Conservation (phyloP, 345 rosid species). For the Aquilaria sinensis region DNA sequence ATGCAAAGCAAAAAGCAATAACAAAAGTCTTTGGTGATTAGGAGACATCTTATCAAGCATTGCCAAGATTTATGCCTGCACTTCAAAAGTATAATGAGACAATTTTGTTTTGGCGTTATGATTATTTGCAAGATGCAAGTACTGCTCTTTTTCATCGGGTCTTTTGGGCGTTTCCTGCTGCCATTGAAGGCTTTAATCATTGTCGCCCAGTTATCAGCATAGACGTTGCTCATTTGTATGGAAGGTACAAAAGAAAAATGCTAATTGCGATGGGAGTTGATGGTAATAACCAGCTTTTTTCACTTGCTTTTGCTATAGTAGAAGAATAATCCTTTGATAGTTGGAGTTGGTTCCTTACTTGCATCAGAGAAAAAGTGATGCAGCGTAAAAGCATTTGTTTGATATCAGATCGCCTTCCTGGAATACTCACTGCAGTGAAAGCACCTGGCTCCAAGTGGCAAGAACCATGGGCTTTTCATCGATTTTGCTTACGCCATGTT, state of each 20-base stretch:
- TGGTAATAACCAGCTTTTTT: background rate
- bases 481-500: too few species aligned
- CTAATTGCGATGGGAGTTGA: background rate
- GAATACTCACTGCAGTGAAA: background rate
- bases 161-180: background rate
- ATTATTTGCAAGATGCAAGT: background rate
- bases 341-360: constrained; percentile 6
- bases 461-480: too few species aligned
- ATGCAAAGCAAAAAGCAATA: background rate
- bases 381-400: background rate
- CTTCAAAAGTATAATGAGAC: constrained; percentile 1
- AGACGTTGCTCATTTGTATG: constrained; percentile 1
- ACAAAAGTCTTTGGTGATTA: background rate
- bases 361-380: constrained; percentile 5
- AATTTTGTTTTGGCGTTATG: background rate
- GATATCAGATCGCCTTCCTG: background rate
- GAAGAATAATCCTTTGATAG: constrained; percentile 1
- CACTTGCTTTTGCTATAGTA: constrained; percentile 3
- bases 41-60: constrained; percentile 1
- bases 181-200: constrained; percentile 1
- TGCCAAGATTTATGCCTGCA: background rate
- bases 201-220: background rate
- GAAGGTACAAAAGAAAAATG: constrained; percentile 6
- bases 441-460: too few species aligned
- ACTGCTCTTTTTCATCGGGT: background rate